phyloP scores from a whole-genome alignment of 2,329 filamentous ascomycete species.

The Drechmeria coniospora region DNA sequence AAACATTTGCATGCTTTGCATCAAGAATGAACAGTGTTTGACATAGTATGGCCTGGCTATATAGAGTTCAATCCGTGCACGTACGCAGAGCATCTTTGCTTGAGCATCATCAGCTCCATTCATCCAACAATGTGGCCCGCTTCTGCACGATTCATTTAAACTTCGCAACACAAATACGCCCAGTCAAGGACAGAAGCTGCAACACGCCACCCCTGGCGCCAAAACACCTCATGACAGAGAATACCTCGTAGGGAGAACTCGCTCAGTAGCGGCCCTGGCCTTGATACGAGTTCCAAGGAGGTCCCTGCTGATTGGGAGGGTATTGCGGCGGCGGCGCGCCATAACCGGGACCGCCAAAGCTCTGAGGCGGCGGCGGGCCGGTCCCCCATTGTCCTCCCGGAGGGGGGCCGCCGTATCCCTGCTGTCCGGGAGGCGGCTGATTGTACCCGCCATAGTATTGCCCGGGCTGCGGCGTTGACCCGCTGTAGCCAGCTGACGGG shows the following conservation, averaged over 20 bases:
- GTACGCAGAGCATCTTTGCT: no score
- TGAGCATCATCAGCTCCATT: no score
- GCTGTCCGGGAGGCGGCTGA: conserved; percentile 12
- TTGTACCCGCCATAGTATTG: conserved; percentile 18
- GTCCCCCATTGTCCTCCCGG: conserved; percentile 7
- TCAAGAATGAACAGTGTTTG: neutral
- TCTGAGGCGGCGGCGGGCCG: conserved; percentile 4
- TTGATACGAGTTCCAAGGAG: conserved; percentile 21
- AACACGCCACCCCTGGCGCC: no score
- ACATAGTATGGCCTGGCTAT: neutral
- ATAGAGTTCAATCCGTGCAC: neutral
- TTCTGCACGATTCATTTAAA: no score
- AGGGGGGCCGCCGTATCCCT: conserved; percentile 10
- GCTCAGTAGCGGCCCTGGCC: conserved; percentile 21
- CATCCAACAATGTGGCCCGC: no score
- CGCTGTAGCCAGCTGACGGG: conserved; percentile 12
- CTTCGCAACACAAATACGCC: no score
- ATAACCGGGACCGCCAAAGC: conserved; percentile 11
- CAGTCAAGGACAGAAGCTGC: no score
- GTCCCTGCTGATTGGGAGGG: conserved; percentile 10
- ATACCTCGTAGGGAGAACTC: no score
- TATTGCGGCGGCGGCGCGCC: conserved; percentile 9
- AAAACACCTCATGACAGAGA: no score
- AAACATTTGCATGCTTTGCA: no score
- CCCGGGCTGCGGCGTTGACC: conserved; percentile 17